Evolutionary conservation across 805 yeast genomes (phyloP).

Genomic region (Schizosaccharomyces cryophilus): DNA sequence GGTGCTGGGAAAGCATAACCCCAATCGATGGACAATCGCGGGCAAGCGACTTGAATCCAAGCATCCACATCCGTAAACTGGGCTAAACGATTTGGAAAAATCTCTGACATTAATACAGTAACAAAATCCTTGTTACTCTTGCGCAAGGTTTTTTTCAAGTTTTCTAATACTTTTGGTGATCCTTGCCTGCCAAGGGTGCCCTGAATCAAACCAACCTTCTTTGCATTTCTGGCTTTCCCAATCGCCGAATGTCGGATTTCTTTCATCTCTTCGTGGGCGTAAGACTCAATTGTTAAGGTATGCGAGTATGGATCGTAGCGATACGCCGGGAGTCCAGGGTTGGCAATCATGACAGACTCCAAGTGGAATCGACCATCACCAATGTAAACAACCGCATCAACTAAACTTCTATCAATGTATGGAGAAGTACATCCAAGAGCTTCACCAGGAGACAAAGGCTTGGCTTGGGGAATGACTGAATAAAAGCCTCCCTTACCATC

Average conservation of each 20-base stretch:
- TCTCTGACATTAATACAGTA: slow-evolving; percentile 68
- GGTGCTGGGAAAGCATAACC: slow-evolving; percentile 93
- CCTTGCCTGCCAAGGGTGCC: slow-evolving; percentile 96
- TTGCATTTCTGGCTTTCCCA: slow-evolving; percentile 22
- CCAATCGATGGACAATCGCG: slow-evolving; percentile 90
- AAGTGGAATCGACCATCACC: slow-evolving; percentile 95
- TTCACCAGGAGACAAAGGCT: slow-evolving; percentile 85
- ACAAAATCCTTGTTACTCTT: slow-evolving; percentile 42
- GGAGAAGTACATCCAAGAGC: slow-evolving; percentile 93
- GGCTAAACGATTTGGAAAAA: slow-evolving; percentile 75
- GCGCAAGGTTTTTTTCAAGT: slow-evolving; percentile 31
- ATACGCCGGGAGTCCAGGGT: slow-evolving; percentile 75
- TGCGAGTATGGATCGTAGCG: slow-evolving; percentile 89
- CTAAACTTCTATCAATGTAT: slow-evolving; percentile 22
- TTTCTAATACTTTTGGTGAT: slow-evolving; percentile 46
- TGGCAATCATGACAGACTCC: slow-evolving; percentile 91
- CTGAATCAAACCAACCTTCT: slow-evolving; percentile 56
- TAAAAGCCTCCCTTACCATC: slow-evolving; percentile 21
- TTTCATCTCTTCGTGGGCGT: slow-evolving; percentile 66
- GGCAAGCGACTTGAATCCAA: slow-evolving; percentile 93
- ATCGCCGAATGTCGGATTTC: slow-evolving; percentile 54
- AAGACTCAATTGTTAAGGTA: slow-evolving; percentile 69
- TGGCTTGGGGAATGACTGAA: slow-evolving; percentile 67
- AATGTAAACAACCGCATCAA: slow-evolving; percentile 56
- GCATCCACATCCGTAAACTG: slow-evolving; percentile 86